Base-by-base conservation (phyloP, 1,284 basidiomycete genomes). In the Apiotrichum sp. region DNA sequence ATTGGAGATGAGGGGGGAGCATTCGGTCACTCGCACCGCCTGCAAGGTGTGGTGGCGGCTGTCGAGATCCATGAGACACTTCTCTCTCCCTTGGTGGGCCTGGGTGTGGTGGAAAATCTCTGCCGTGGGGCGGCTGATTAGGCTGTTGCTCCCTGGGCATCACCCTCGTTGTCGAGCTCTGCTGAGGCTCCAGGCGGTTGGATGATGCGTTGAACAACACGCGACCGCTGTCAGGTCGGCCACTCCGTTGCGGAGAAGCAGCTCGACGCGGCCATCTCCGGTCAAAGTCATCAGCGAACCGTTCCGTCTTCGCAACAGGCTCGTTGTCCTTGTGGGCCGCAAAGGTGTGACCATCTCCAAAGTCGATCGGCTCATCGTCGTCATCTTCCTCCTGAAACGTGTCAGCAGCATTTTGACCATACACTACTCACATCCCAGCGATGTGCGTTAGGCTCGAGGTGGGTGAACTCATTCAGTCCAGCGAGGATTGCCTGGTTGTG, bases 161-260 rank as follows among this genome's bases (percentile, higher is more conserved):
- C 63, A 57, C 78, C 75, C 61, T 49, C 7, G n/a, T n/a, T n/a
- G n/a, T n/a, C n/a, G n/a, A n/a, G 47, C 63, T 40, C 47, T 49
- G 36, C 16, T 39, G 36, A 9, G 68, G 86, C 72, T 93, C 91
- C 55, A 93, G 75, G 53, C 85, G 82, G 70, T 93, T 93, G 9
- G 86, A 89, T 7, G 86, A 83, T 66, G 92, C 91, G 65, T 95
- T 93, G 79, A 93, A 95, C n/a, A 95, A 78, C 0, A 86, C 84
- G 33, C 87, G 73, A 5, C 62, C 58, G 7, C 47, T 56, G 3
- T 58, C 55, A 16, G 57, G 43, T 3, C 49, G 56, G 33, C 29
- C 51, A 57, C 47, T 41, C 36, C 29, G 53, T 44, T 47, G 49
- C 44, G 54, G 50, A 14, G 43, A 40, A 10, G 59, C 47, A 31